These are phyloP conservation scores for Nakataea oryzae DNA, from an alignment of 2,329 filamentous ascomycete species.

Conservation along the genomic window DNA sequence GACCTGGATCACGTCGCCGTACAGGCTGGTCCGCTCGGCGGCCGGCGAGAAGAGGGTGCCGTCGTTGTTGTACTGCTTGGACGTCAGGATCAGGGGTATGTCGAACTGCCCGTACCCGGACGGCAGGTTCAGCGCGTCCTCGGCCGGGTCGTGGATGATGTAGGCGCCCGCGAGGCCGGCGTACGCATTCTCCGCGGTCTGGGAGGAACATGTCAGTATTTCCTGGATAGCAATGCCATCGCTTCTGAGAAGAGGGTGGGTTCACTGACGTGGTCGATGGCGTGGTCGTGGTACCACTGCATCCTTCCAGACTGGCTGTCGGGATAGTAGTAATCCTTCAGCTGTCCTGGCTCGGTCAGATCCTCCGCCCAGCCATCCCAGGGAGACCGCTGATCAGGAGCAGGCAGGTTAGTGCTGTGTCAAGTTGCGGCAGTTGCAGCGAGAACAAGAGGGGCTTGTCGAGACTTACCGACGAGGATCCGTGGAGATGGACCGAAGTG, in stretches of 20 bases:
- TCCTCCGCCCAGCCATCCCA: slow-evolving; percentile 40
- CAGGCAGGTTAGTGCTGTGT: background rate
- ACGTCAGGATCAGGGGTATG: slow-evolving; percentile 31
- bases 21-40: slow-evolving; percentile 28
- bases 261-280: slow-evolving; percentile 12
- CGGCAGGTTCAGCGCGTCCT: slow-evolving; percentile 32
- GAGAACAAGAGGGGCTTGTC: background rate
- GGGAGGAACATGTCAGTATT: background rate
- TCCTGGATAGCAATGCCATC: too few species aligned
- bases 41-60: slow-evolving; percentile 29
- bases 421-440: background rate
- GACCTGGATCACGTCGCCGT: slow-evolving; percentile 41
- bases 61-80: slow-evolving; percentile 34
- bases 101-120: slow-evolving; percentile 28
- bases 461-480: slow-evolving; percentile 26
- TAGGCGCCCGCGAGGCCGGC: slow-evolving; percentile 41
- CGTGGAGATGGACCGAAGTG: slow-evolving; percentile 37
- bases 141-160: slow-evolving; percentile 33
- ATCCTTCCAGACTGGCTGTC: slow-evolving; percentile 36
- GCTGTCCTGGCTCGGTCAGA: slow-evolving; percentile 30
- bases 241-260: background rate
- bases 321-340: slow-evolving; percentile 47
- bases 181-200: slow-evolving; percentile 39
- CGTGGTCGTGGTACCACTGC: slow-evolving; percentile 40
- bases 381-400: slow-evolving; percentile 20